Percentiles rank a stretch among this genome's conserved stretches.
Conservation (phyloP, 192 early-diverging fungal genomes). For the Backusella tuberculispora region DNA sequence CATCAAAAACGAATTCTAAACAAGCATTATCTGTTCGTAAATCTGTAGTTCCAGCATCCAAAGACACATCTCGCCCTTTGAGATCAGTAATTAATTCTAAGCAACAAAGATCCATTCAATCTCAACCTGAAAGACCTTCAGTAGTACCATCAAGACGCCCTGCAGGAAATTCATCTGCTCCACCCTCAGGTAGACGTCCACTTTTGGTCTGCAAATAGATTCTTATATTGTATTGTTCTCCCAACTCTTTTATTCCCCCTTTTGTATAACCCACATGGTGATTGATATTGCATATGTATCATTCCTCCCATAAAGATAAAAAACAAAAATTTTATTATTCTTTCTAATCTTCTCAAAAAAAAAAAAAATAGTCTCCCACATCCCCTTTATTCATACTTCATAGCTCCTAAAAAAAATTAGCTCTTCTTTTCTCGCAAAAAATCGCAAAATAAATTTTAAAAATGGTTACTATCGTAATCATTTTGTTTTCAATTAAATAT, state of each 20-base stretch:
- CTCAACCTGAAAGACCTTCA: slow-evolving; percentile 19
- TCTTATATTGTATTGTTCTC: neutral
- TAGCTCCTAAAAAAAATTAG: neutral
- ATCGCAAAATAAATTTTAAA: slow-evolving; percentile 1
- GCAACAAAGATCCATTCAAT: neutral
- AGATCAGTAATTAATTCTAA: slow-evolving; percentile 3
- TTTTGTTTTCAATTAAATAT: slow-evolving; percentile 11
- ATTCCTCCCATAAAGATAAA: neutral
- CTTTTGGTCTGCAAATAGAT: slow-evolving; percentile 14
- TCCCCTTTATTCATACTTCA: slow-evolving; percentile 3
- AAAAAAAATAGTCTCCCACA: neutral
- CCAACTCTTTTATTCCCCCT: neutral
- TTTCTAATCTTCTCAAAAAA: neutral
- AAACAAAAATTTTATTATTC: slow-evolving; percentile 1
- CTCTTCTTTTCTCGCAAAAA: slow-evolving; percentile 1
- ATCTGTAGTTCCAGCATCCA: neutral
- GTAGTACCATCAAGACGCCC: slow-evolving; percentile 23
- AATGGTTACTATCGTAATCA: neutral
- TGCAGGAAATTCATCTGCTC: neutral
- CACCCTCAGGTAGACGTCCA: slow-evolving; percentile 4
- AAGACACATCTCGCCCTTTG: neutral
- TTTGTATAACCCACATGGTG: slow-evolving; percentile 28
- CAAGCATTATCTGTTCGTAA: neutral
- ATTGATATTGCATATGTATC: neutral
- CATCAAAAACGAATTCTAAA: slow-evolving; percentile 9